A percentile compares a stretch with the other conserved stretches of the same genome.
Evolutionary conservation across 176 grass and related monocot species (phyloP).

Genomic region (Aegilops speltoides): DNA sequence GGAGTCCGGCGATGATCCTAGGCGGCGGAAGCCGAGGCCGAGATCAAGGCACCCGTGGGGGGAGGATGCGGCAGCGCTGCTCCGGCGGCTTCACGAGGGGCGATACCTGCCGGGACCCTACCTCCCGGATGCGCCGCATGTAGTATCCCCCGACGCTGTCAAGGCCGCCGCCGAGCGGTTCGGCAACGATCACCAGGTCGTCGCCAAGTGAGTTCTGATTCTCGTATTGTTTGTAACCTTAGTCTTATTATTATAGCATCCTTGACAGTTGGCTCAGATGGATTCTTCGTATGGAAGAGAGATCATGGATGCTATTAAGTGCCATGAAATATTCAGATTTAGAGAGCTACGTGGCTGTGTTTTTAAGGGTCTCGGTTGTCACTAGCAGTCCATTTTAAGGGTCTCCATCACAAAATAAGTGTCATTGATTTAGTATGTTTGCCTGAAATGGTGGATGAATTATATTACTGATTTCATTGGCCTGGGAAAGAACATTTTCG

Average conservation of each 20-base stretch:
- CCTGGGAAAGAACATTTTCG: neutral
- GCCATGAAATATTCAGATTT: neutral
- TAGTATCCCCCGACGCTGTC: conserved; percentile 34
- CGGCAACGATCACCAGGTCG: conserved; percentile 50
- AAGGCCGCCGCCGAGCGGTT: conserved; percentile 59
- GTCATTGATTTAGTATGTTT: neutral
- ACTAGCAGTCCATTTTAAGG: neutral
- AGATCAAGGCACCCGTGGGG: conserved; percentile 30
- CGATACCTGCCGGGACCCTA: conserved; percentile 41
- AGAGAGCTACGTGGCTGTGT: neutral
- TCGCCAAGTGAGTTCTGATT: conserved; percentile 53
- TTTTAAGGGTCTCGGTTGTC: neutral
- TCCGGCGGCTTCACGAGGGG: conserved; percentile 48
- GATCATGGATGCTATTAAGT: neutral
- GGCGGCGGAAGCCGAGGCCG: neutral
- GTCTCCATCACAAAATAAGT: no score
- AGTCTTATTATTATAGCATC: neutral
- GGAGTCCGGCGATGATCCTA: neutral
- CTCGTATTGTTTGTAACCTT: neutral
- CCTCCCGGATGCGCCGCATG: conserved; percentile 1
- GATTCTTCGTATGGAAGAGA: neutral
- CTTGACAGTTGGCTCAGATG: neutral
- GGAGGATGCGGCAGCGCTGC: conserved; percentile 37
- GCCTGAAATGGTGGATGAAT: neutral
- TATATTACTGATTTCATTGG: neutral